Conservation (phyloP, 1,284 basidiomycete species). For the Melampsora larici-populina region DNA sequence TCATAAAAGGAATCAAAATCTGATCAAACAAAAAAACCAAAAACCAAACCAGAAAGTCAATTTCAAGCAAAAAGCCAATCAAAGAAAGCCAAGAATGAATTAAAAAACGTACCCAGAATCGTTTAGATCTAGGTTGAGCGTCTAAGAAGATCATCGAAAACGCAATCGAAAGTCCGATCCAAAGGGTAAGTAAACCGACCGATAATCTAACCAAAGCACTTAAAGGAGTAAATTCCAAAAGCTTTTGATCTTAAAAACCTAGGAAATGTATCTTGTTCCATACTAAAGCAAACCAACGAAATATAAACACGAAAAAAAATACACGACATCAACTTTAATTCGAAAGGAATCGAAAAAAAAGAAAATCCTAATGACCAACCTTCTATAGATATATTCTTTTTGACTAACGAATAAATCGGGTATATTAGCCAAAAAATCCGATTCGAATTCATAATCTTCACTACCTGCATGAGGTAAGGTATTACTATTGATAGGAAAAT, state of each 20-base stretch:
- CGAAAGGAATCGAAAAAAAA: conserved; percentile 64
- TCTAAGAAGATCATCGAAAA: conserved; percentile 93
- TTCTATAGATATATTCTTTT: conserved; percentile 94
- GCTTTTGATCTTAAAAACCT: conserved; percentile 92
- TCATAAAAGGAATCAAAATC: conserved; percentile 90
- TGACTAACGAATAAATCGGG: conserved; percentile 96
- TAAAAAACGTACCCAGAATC: conserved; percentile 77
- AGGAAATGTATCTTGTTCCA: conserved; percentile 45
- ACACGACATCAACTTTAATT: too few relatives aligned
- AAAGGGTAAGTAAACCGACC: conserved; percentile 77
- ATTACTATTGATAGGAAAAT: conserved; percentile 58
- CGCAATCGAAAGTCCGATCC: conserved; percentile 82
- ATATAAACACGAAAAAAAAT: background rate
- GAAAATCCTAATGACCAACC: conserved; percentile 98
- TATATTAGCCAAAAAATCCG: conserved; percentile 76
- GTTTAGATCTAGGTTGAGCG: conserved; percentile 76
- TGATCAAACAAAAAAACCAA: conserved; percentile 52
- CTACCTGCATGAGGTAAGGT: conserved; percentile 65
- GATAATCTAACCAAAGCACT: conserved; percentile 70
- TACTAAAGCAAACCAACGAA: background rate
- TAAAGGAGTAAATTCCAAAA: conserved; percentile 89
- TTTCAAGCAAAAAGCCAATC: background rate
- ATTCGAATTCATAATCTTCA: conserved; percentile 62
- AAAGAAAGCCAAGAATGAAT: background rate
- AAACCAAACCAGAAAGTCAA: conserved; percentile 14